phyloP scores from a whole-genome alignment of 2,329 filamentous ascomycete genomes.

The Penicillium nordicum region DNA sequence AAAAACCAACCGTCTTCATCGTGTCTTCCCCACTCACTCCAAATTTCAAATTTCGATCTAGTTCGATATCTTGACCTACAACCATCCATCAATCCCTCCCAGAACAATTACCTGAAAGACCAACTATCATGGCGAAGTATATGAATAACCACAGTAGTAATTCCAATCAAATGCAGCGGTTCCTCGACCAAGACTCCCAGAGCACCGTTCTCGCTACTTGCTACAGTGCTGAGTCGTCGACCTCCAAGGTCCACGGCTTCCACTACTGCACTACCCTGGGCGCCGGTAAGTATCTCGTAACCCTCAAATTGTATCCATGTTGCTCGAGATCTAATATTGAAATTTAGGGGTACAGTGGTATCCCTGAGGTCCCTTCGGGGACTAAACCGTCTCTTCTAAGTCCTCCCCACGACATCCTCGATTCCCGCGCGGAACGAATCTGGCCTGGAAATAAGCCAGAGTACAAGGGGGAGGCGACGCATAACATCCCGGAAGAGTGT shows the following conservation, averaged over 20 bases:
- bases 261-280: constrained; percentile 94
- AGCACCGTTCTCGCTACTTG: constrained; percentile 84
- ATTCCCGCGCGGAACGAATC: constrained; percentile 59
- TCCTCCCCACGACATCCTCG: constrained; percentile 78
- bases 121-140: constrained; percentile 42
- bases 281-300: constrained; percentile 57
- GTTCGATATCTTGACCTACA: constrained; percentile 5
- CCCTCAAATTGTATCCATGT: neutral
- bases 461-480: constrained; percentile 82
- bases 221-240: constrained; percentile 73
- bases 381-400: constrained; percentile 81
- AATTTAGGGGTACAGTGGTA: constrained; percentile 76
- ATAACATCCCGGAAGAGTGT: constrained; percentile 98
- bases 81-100: constrained; percentile 1
- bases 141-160: constrained; percentile 72
- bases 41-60: neutral
- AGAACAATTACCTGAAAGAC: constrained; percentile 7
- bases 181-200: constrained; percentile 48
- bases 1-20: constrained; percentile 2
- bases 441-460: constrained; percentile 36
- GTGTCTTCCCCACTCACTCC: constrained; percentile 2
- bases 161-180: constrained; percentile 58
- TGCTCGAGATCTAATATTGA: constrained; percentile 1
- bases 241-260: constrained; percentile 72
- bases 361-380: constrained; percentile 90